Base-by-base conservation (phyloP, 129 eudicot species). In the Sambucus nigra region DNA sequence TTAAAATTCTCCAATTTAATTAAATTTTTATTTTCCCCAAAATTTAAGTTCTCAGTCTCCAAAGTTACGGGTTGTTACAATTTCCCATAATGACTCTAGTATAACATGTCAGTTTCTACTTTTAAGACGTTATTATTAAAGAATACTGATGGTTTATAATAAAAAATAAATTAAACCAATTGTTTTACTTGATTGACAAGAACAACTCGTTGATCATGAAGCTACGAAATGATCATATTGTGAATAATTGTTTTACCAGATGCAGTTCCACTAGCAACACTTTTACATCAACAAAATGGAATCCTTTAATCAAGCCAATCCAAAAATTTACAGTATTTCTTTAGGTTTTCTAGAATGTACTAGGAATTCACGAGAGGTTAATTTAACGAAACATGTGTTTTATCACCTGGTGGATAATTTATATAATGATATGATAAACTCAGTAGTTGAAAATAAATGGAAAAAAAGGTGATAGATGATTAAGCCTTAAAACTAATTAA, bases 211-310 rank as follows among this genome's bases (percentile, higher is more conserved):
- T 76, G 97, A 73, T 84, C 95, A 65, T 74, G 97, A 21, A 88
- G 88, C 59, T 76, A 84, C 20, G 86, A 60, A 25, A 84, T 78
- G 55, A 88, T 88, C 79, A 77, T 76, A 60, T 84, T 64, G 68
- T 95, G 84, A 19, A 88, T 95, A 12, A 95, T 88, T 31, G 97
- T 88, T 64, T 88, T 88, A 7, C 97, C 97, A 5, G 95, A 84
- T 9, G 95, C 93, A 47, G 95, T 88, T 53, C 97, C 95, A 47
- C 97, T 95, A 50, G 97, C 88, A 49, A 88, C 97, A 46, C 95
- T 88, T 56, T 23, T 24, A 14, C n/a, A 41, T 57, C 51, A 3
- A 46, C 12, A 48, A 51, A 32, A 18, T 26, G 28, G 29, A 50
- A 18, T n/a, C n/a, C n/a, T n/a, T n/a, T n/a, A n/a, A n/a, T n/a